Evolutionary conservation across 164 flowering plant species (phyloP).

Genomic region (Protea cynaroides): DNA sequence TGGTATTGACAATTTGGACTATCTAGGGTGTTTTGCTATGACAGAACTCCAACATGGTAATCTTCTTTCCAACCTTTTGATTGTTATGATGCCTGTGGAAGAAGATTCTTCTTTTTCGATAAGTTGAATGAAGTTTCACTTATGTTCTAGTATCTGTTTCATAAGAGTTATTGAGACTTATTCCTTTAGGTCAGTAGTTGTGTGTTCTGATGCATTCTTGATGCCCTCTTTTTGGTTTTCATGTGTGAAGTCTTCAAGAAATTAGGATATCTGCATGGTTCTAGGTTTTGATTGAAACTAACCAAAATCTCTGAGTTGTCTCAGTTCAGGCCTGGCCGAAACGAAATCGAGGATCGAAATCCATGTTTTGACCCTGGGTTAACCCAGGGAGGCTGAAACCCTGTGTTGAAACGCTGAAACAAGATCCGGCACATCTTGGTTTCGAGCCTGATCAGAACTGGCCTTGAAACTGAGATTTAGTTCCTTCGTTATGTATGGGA

Average conservation of each 20-base stretch:
- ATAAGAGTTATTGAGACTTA: neutral
- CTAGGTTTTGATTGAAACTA: too few species aligned
- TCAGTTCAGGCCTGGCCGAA: too few species aligned
- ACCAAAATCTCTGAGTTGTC: too few species aligned
- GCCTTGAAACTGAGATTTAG: too few species aligned
- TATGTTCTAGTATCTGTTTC: neutral
- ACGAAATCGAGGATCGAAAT: too few species aligned
- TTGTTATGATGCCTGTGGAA: neutral
- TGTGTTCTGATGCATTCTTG: neutral
- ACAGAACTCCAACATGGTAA: slow-evolving; percentile 97
- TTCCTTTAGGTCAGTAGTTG: neutral
- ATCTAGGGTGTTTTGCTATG: slow-evolving; percentile 98
- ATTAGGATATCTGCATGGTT: too few species aligned
- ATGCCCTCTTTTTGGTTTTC: neutral
- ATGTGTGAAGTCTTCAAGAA: neutral
- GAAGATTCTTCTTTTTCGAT: neutral
- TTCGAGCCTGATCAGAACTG: too few species aligned
- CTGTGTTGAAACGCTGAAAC: too few species aligned
- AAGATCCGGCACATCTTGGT: too few species aligned
- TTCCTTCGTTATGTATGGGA: too few species aligned
- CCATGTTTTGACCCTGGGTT: too few species aligned
- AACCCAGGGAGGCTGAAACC: too few species aligned
- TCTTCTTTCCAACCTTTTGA: neutral
- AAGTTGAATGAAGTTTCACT: neutral
- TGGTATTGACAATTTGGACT: slow-evolving; percentile 78